Conservation (phyloP, 140 eudicot genomes). For the Oenanthe javanica region DNA sequence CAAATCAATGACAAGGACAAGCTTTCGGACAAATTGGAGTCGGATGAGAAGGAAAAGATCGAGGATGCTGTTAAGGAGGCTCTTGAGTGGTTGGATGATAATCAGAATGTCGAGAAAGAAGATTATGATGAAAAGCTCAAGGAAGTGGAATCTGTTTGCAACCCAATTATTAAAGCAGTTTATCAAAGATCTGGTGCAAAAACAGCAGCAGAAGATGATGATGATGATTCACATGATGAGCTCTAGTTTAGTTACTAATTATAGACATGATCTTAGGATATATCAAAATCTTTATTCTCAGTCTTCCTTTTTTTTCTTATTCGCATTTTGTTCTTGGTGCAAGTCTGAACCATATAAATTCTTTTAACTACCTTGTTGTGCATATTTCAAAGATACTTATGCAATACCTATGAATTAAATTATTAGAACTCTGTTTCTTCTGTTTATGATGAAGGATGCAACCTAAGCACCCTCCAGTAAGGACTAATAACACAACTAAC, state of each 20-base stretch:
- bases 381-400: neutral
- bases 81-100: constrained; percentile 6
- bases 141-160: constrained; percentile 6
- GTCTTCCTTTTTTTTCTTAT: neutral
- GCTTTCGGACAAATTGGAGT: constrained; percentile 1
- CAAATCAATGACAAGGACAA: constrained; percentile 11
- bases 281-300: too few species aligned
- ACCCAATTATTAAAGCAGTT: neutral
- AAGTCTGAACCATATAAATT: neutral
- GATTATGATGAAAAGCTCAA: constrained; percentile 7
- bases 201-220: neutral
- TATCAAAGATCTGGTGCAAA: constrained; percentile 4
- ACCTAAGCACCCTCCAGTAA: neutral
- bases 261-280: neutral
- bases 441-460: neutral
- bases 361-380: neutral
- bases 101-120: neutral
- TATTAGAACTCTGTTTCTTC: neutral
- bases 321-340: too few species aligned
- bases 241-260: neutral
- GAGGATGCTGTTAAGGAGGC: constrained; percentile 4
- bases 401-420: neutral
- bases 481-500: too few species aligned
- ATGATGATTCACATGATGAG: constrained; percentile 2
- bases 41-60: constrained; percentile 4